A percentile compares a stretch with the other conserved stretches of the same genome.
Evolutionary conservation across 1,284 basidiomycete genomes (phyloP).

Genomic region (Austroboletus olivaceoglutinosus): DNA sequence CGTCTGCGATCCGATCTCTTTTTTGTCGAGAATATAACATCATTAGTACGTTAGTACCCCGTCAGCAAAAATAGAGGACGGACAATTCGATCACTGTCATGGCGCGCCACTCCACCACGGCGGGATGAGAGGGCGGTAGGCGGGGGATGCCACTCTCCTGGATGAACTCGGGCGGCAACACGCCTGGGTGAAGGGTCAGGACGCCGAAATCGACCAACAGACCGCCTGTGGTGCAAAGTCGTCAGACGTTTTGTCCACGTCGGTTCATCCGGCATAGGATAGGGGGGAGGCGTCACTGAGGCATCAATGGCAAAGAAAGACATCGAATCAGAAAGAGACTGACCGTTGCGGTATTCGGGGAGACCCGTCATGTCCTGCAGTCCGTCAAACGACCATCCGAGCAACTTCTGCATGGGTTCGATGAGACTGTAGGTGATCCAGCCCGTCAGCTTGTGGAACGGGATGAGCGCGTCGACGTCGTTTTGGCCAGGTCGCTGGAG

Average conservation of each 20-base stretch:
- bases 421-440: slow-evolving; percentile 91
- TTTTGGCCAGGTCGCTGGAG: slow-evolving; percentile 38
- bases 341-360: slow-evolving; percentile 89
- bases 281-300: no score
- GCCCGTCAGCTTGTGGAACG: slow-evolving; percentile 94
- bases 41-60: slow-evolving; percentile 2
- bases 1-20: slow-evolving; percentile 81
- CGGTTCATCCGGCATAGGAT: no score
- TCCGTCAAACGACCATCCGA: slow-evolving; percentile 77
- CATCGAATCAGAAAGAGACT: neutral
- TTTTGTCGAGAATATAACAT: slow-evolving; percentile 5
- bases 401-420: slow-evolving; percentile 75
- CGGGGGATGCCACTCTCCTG: slow-evolving; percentile 59
- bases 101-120: slow-evolving; percentile 94
- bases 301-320: no score
- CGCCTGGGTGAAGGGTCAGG: slow-evolving; percentile 49
- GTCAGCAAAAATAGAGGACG: slow-evolving; percentile 31
- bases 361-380: slow-evolving; percentile 80
- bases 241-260: neutral
- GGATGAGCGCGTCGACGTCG: slow-evolving; percentile 62
- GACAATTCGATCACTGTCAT: slow-evolving; percentile 91
- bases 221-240: slow-evolving; percentile 56
- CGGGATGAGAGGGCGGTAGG: slow-evolving; percentile 75
- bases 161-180: slow-evolving; percentile 43
- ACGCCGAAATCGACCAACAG: slow-evolving; percentile 84